Conservation (phyloP, 179 eudicot species). For the Vitellaria paradoxa region DNA sequence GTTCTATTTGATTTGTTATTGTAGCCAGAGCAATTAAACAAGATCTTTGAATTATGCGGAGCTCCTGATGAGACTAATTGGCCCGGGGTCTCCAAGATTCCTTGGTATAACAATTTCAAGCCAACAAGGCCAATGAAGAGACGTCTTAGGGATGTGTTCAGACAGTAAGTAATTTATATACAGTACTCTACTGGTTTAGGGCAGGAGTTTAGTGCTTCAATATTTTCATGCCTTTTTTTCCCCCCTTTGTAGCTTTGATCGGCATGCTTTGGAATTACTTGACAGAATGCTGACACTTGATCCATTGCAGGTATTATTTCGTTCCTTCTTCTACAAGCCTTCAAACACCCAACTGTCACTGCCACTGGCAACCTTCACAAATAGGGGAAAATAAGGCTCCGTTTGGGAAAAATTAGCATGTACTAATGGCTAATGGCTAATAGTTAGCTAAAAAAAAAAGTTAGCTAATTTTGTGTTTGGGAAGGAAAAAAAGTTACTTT, state of each 20-base stretch:
- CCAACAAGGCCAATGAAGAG: conserved; percentile 76
- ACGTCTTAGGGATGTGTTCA: conserved; percentile 77
- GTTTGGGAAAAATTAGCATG: too few species aligned
- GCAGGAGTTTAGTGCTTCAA: not conserved
- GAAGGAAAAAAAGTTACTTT: too few species aligned
- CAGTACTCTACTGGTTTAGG: not conserved
- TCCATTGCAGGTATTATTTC: conserved; percentile 69
- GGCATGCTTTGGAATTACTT: conserved; percentile 84
- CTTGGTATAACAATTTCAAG: conserved; percentile 82
- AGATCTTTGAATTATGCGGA: conserved; percentile 91
- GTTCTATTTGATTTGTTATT: conserved; percentile 13
- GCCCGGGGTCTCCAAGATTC: conserved; percentile 95
- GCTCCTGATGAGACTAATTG: conserved; percentile 85
- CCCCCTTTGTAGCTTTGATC: conserved; percentile 68
- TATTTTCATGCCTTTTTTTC: conserved; percentile 10
- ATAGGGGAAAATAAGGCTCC: too few species aligned
- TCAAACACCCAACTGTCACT: too few species aligned
- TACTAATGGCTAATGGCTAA: too few species aligned
- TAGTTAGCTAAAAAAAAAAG: too few species aligned
- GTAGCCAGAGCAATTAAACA: conserved; percentile 91
- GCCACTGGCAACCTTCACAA: too few species aligned
- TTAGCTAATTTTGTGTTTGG: too few species aligned
- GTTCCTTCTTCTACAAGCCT: too few species aligned
- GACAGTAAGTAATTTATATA: conserved; percentile 55
- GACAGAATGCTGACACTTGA: conserved; percentile 90